Percentiles rank a stretch among this genome's conserved stretches.
Conservation (phyloP, 495 filamentous ascomycete species). For the Neurospora terricola region DNA sequence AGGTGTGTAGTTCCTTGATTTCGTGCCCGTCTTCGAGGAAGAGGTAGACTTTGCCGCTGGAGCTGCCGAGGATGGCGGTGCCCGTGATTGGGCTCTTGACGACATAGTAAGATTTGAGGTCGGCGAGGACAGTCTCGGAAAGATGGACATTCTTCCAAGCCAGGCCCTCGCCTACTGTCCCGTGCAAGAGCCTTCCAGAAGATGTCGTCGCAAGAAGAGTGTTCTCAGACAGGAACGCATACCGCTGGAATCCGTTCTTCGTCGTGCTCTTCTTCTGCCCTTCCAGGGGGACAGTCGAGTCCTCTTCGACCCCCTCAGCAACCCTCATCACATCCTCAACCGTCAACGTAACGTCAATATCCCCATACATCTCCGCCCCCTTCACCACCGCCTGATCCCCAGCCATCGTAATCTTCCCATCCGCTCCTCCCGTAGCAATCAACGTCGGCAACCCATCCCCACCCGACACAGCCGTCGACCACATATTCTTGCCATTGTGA, state of each 20-base stretch:
- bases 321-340: constrained; percentile 11
- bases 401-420: constrained; percentile 50
- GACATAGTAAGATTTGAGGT: constrained; percentile 37
- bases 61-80: constrained; percentile 42
- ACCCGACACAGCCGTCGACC: constrained; percentile 52
- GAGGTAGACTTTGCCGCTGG: constrained; percentile 41
- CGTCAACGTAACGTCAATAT: constrained; percentile 11
- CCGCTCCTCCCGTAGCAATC: constrained; percentile 77
- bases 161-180: constrained; percentile 17
- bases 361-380: neutral
- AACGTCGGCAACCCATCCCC: constrained; percentile 18
- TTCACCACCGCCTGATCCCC: constrained; percentile 8
- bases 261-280: neutral
- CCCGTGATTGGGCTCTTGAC: constrained; percentile 23
- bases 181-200: constrained; percentile 51
- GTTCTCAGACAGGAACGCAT: constrained; percentile 51
- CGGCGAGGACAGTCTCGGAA: constrained; percentile 17
- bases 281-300: neutral
- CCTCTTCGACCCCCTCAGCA: neutral
- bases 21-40: constrained; percentile 18
- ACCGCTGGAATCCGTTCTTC: constrained; percentile 49
- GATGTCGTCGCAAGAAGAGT: constrained; percentile 49
- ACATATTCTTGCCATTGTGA: constrained; percentile 88
- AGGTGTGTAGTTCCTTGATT: constrained; percentile 18
- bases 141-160: constrained; percentile 31